phyloP scores from a whole-genome alignment of 2,329 filamentous ascomycete species.

The Venturia effusa region DNA sequence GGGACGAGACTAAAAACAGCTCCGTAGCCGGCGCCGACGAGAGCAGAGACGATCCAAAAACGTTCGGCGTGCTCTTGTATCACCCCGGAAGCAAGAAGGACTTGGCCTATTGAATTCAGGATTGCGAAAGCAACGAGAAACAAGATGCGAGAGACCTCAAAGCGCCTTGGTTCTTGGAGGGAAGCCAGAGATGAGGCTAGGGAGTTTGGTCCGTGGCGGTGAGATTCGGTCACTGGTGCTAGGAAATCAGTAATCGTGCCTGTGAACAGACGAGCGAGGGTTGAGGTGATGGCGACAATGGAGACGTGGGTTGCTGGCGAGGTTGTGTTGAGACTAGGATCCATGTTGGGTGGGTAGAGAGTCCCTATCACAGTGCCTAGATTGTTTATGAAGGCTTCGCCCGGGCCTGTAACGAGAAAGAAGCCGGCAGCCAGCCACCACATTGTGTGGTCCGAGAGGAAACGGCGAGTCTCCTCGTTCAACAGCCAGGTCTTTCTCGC shows the following conservation, averaged over 20 bases:
- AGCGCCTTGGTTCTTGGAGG: conserved; percentile 51
- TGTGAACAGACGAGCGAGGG: conserved; percentile 77
- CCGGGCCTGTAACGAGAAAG: conserved; percentile 84
- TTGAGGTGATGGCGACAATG: conserved; percentile 83
- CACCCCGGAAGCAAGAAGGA: conserved; percentile 64
- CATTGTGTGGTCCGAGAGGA: conserved; percentile 84
- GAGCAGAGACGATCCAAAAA: conserved; percentile 76
- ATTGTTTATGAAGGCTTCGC: conserved; percentile 98
- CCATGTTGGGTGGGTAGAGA: conserved; percentile 54
- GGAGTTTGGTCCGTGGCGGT: conserved; percentile 41
- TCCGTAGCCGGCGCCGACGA: conserved; percentile 86
- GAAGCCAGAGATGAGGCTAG: conserved; percentile 30
- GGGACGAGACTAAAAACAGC: conserved; percentile 82
- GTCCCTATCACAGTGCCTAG: conserved; percentile 88
- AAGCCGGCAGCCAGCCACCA: conserved; percentile 89
- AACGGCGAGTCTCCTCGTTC: conserved; percentile 79
- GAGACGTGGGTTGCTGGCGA: conserved; percentile 82
- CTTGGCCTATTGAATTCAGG: conserved; percentile 61
- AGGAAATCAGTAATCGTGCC: conserved; percentile 82
- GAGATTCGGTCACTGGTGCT: conserved; percentile 39
- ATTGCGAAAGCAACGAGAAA: conserved; percentile 70
- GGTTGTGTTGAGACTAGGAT: conserved; percentile 34
- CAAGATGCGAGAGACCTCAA: conserved; percentile 65
- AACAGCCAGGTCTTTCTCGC: conserved; percentile 82
- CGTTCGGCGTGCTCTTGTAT: conserved; percentile 64